Evolutionary conservation across 345 rosid genomes (phyloP).

Genomic region (Angophora floribunda): DNA sequence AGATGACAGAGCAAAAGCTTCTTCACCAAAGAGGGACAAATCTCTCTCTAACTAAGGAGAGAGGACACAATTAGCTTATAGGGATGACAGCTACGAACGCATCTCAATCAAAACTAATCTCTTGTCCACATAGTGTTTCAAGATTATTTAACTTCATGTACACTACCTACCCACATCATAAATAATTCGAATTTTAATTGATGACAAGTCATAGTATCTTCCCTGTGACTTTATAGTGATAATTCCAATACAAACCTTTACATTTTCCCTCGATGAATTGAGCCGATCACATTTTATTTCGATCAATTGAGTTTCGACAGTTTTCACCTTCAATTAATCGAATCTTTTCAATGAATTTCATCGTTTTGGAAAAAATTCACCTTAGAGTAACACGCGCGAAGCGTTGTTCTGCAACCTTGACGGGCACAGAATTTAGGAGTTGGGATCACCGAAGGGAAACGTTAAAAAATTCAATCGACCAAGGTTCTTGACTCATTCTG

Average conservation of each 20-base stretch:
- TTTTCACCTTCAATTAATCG: background rate
- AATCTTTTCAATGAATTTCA: background rate
- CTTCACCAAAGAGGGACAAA: background rate
- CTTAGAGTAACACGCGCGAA: background rate
- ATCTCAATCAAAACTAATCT: background rate
- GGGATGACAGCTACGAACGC: background rate
- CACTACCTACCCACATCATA: background rate
- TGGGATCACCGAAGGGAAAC: background rate
- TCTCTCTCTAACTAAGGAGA: background rate
- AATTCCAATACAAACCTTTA: background rate
- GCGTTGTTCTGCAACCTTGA: background rate
- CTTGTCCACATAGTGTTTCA: background rate
- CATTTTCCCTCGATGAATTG: background rate
- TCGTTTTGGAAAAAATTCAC: rapidly evolving
- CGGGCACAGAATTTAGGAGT: background rate
- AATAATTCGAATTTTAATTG: background rate
- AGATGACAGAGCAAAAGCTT: background rate
- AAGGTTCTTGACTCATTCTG: background rate
- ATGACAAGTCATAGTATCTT: background rate
- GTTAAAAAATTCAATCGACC: background rate
- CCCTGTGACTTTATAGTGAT: background rate
- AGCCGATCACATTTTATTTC: background rate
- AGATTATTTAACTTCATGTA: background rate
- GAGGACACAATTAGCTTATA: background rate
- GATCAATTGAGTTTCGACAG: background rate